These are phyloP conservation scores for Hymenoscyphus linearis DNA, from an alignment of 2,329 filamentous ascomycete genomes.

Conservation along the genomic window DNA sequence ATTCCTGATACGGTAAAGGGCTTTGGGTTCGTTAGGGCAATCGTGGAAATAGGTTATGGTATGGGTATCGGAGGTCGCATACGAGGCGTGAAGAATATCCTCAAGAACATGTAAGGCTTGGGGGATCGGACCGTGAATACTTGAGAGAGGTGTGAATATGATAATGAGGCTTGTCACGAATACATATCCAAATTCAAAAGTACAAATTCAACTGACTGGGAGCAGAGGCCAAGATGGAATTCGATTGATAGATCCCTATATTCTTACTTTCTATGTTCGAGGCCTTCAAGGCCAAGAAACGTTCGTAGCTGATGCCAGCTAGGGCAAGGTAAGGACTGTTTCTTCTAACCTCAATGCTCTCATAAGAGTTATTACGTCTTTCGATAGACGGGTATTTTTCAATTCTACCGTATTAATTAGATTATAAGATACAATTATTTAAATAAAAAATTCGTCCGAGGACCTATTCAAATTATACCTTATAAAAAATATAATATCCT, in stretches of 20 bases:
- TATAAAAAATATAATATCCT: too few species aligned
- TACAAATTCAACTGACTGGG: not conserved
- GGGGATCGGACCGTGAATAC: not conserved
- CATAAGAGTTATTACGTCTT: not conserved
- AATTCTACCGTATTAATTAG: too few species aligned
- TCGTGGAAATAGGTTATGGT: constrained; percentile 58
- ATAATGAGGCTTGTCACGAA: not conserved
- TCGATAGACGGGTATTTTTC: not conserved
- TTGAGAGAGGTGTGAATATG: not conserved
- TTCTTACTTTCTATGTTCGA: too few species aligned
- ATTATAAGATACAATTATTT: too few species aligned
- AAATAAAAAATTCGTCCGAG: too few species aligned
- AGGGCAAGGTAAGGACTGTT: not conserved
- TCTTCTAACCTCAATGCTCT: not conserved
- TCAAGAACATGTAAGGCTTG: constrained; percentile 25
- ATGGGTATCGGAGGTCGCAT: constrained; percentile 28
- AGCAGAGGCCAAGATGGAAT: not conserved
- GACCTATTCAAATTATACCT: too few species aligned
- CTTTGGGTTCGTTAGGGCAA: constrained; percentile 59
- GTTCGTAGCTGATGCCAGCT: not conserved
- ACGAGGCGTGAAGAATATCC: constrained; percentile 29
- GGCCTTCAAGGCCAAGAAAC: not conserved
- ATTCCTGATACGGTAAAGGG: constrained; percentile 57
- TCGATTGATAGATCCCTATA: too few species aligned
- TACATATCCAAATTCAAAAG: constrained; percentile 1